phyloP scores from a whole-genome alignment of 2,329 filamentous ascomycete genomes.

The Cladophialophora carrionii region DNA sequence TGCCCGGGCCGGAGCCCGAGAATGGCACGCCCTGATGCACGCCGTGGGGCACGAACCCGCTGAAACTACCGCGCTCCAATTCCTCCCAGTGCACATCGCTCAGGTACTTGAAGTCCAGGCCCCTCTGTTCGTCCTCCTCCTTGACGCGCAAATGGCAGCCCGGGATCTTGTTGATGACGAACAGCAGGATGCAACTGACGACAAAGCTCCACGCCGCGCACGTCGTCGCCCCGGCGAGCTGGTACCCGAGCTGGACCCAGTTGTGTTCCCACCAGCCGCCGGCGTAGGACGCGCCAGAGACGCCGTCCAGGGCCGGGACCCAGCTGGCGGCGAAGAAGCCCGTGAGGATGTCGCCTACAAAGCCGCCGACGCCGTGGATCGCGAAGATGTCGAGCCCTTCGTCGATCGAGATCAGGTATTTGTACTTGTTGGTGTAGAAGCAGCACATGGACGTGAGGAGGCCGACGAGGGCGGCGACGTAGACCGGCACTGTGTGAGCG shows the following conservation, averaged over 20 bases:
- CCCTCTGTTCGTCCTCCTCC: constrained; percentile 59
- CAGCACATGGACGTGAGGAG: constrained; percentile 55
- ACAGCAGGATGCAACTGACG: constrained; percentile 57
- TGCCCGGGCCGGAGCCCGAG: constrained; percentile 22
- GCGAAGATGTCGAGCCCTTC: constrained; percentile 64
- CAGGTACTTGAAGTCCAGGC: constrained; percentile 58
- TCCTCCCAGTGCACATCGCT: constrained; percentile 41
- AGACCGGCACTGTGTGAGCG: constrained; percentile 22
- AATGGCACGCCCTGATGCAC: constrained; percentile 25
- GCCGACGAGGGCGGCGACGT: constrained; percentile 57
- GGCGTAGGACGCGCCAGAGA: constrained; percentile 49
- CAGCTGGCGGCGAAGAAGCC: constrained; percentile 58
- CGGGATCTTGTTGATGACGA: constrained; percentile 61
- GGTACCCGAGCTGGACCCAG: constrained; percentile 59
- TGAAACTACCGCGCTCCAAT: constrained; percentile 11
- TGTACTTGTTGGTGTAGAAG: constrained; percentile 54
- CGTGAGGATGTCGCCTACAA: constrained; percentile 60
- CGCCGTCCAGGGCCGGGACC: constrained; percentile 58
- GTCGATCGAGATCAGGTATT: constrained; percentile 58
- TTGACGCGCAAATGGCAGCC: constrained; percentile 60
- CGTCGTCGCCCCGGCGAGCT: constrained; percentile 60
- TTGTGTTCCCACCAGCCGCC: constrained; percentile 58
- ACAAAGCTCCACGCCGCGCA: constrained; percentile 60
- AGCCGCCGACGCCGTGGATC: constrained; percentile 62
- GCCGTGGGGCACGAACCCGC: constrained; percentile 1